Base-by-base conservation (phyloP, 2,329 filamentous ascomycete genomes). In the Fusarium papillatum region DNA sequence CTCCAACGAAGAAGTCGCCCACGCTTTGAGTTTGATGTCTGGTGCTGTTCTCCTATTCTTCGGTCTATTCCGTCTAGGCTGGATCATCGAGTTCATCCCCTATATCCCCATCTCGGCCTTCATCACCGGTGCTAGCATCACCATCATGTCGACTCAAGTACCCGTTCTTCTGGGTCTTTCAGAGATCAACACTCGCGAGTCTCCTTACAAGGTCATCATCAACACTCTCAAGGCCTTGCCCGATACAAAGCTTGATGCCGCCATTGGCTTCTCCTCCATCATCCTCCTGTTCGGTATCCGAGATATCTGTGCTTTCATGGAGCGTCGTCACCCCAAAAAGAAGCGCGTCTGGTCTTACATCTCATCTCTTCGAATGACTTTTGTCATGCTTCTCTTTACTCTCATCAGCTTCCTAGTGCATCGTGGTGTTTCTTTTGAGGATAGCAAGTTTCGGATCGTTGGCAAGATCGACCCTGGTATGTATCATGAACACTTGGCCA, bases 301-400 rank as follows among this genome's bases (percentile, higher is more conserved):
- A 6, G 88, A 83, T 59, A 85, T 85, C 57, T 95, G 93, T 84
- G 88, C 87, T 62, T 87, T 83, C 66, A 88, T 92, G 81, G 93
- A 92, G 22, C 88, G 86, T 80, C 90, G 88, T 70, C 87, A 92
- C 66, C 94, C 94, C 0, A 81, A 85, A 8, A 87, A 86, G 60
- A 89, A 89, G 70, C 93, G 93, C 82, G 80, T 90, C 7, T 95
- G 92, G 88, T 94, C 95, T 80, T 95, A 95, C 82, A 81, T 91
- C 41, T 93, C 91, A n/a, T 95, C 95, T 0, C 86, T 96, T 9
- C 90, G 94, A 14, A 92, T 94, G 34, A 93, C 91, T 0, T 94
- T 96, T 78, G 91, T 95, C 66, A 94, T 96, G 80, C 82, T 95
- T 26, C 87, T 96, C 3, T 95, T 95, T 82, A 95, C 93, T 4